Conservation (phyloP, 2,329 filamentous ascomycete species). For the Stromatinia cepivora region DNA sequence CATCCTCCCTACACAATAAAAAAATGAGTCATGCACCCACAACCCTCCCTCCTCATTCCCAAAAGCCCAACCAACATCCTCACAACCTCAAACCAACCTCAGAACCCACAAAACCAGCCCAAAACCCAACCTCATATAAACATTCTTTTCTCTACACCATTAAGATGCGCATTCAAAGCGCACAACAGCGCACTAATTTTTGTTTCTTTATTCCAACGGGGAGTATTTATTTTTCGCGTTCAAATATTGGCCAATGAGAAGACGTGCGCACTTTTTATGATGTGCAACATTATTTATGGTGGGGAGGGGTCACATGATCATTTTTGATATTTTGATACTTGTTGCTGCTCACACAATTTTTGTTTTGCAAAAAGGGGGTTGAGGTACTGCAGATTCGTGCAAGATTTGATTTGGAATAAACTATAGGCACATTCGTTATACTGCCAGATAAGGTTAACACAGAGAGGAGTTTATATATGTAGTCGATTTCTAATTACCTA, state of each 20-base stretch:
- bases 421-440: too few species aligned
- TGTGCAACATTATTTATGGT: background rate
- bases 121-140: background rate
- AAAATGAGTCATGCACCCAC: background rate
- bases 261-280: slow-evolving; percentile 9
- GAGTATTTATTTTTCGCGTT: background rate
- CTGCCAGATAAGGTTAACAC: too few species aligned
- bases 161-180: too few species aligned
- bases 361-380: too few species aligned
- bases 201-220: accelerated
- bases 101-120: background rate
- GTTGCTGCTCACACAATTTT: background rate
- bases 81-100: too few species aligned
- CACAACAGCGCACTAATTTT: background rate
- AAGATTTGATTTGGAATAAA: too few species aligned
- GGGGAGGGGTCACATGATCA: background rate
- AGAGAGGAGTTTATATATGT: too few species aligned
- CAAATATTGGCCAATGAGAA: background rate
- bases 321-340: background rate
- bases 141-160: too few species aligned
- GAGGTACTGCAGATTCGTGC: too few species aligned
- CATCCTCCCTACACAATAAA: accelerated
- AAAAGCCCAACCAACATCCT: background rate
- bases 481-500: too few species aligned
- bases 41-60: too few species aligned